Evolutionary conservation across 2,329 filamentous ascomycete species (phyloP).

Genomic region (Aspergillus fructus): DNA sequence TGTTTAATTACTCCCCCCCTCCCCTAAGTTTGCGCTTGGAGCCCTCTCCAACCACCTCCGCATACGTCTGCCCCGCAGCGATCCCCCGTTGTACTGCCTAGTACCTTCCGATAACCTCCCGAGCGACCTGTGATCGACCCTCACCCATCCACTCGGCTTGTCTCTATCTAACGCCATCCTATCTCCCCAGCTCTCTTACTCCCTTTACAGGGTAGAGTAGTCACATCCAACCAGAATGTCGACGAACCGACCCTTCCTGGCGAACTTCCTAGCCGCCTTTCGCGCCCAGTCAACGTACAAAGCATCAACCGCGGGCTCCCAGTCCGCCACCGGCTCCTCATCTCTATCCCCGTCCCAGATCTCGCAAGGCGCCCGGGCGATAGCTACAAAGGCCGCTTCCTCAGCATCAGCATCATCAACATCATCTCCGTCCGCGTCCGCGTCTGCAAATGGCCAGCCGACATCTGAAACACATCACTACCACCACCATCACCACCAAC

Average conservation of each 20-base stretch:
- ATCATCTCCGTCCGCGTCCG: constrained; percentile 15
- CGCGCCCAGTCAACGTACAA: constrained; percentile 64
- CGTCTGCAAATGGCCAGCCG: neutral
- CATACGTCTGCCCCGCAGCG: neutral
- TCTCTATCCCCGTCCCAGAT: constrained; percentile 42
- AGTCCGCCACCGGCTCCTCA: constrained; percentile 33
- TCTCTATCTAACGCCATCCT: neutral
- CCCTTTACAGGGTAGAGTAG: neutral
- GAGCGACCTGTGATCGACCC: neutral
- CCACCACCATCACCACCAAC: constrained; percentile 14
- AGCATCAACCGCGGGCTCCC: constrained; percentile 43
- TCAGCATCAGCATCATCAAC: constrained; percentile 16
- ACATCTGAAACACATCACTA: constrained; percentile 16
- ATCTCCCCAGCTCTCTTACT: neutral
- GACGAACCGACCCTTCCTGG: constrained; percentile 65
- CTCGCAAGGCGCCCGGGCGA: constrained; percentile 45
- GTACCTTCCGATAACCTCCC: neutral
- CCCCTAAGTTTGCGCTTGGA: neutral
- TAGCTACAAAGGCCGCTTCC: constrained; percentile 45
- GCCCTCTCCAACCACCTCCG: neutral
- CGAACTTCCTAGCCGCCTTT: constrained; percentile 67
- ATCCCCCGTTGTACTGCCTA: neutral
- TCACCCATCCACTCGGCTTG: neutral
- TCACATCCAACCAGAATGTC: constrained; percentile 49
- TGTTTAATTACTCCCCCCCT: neutral